Evolutionary conservation across 2,329 filamentous ascomycete genomes (phyloP).

Genomic region (Lachnellula cervina): DNA sequence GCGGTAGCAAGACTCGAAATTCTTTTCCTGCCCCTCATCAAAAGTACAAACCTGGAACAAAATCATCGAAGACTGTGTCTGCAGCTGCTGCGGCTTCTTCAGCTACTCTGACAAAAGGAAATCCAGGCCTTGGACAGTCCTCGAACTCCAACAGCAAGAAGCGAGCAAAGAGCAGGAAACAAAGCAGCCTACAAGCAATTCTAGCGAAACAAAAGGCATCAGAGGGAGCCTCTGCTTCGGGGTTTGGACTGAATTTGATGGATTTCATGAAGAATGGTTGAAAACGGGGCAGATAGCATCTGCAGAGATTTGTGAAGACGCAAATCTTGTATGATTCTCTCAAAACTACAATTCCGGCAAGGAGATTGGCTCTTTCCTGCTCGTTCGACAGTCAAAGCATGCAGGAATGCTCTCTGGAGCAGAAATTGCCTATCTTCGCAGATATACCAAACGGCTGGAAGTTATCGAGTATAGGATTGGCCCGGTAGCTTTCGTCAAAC

Average conservation of each 20-base stretch:
- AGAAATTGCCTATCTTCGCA: too few species aligned
- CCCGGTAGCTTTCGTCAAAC: too few species aligned
- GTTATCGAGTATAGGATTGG: too few species aligned
- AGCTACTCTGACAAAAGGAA: constrained; percentile 10
- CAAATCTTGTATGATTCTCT: too few species aligned
- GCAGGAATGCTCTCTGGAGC: too few species aligned
- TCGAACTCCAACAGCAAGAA: constrained; percentile 59
- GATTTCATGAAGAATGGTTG: constrained; percentile 36
- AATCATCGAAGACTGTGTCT: background rate
- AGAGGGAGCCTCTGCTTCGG: constrained; percentile 11
- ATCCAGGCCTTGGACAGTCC: constrained; percentile 27
- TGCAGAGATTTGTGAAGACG: too few species aligned
- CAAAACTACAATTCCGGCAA: too few species aligned
- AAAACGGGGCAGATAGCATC: background rate
- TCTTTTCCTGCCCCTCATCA: constrained; percentile 5
- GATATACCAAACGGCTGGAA: too few species aligned
- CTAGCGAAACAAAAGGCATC: constrained; percentile 36
- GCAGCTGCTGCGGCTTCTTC: background rate
- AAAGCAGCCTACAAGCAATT: constrained; percentile 58
- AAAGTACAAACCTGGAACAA: background rate
- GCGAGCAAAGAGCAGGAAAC: constrained; percentile 58
- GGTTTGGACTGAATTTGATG: constrained; percentile 34
- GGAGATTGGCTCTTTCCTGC: too few species aligned
- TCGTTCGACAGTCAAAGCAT: too few species aligned
- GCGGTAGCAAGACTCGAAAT: constrained; percentile 23